Evolutionary conservation across 2,329 filamentous ascomycete genomes (phyloP), one percentile per base, ranked within the genome.

Genomic region (Dactylellina parvicollis): DNA sequence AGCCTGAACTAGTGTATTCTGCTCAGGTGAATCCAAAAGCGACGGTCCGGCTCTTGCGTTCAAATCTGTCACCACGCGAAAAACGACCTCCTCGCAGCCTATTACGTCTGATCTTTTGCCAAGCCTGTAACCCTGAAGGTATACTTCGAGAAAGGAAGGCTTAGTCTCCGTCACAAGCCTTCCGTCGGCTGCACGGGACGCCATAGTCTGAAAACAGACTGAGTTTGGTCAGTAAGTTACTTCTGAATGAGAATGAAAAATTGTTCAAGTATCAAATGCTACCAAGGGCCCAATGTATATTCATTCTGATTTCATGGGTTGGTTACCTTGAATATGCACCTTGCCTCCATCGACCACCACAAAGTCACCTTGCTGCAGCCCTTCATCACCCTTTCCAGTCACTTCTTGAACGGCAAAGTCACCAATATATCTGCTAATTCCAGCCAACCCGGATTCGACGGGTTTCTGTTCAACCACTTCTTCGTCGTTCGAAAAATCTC

Each of bases 161-260:
- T 49, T 71, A n/a, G 50, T 28, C 7, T 10, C 26, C 10, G 20
- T 7, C 3, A 8, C 8, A 9, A 26, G 20, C 14, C 16, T 2
- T 3, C 46, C 64, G 26, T 55, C 38, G 1, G 8, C 12, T 24
- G 30, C n/a, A 12, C 47, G 38, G 7, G 34, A 7, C 4, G 46
- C 9, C 65, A 70, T 70, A 4, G n/a, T 14, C 24, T 62, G 66
- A 36, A 71, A 71, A n/a, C 66, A 71, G 10, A 62, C 66, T 71
- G 42, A 26, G 1, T 10, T 14, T n/a, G 12, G n/a, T 22, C 2
- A 44, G 20, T 44, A 20, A 44, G 16, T 3, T 14, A 38, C 5
- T 5, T 32, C 7, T 36, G 8, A 9, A 52, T n/a, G n/a, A n/a
- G n/a, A n/a, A n/a, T n/a, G n/a, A n/a, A n/a, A n/a, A n/a, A n/a